A percentile compares a stretch with the other conserved stretches of the same genome.
Conservation (phyloP, 169 alveolate species). For the Plasmodium yoelii region DNA sequence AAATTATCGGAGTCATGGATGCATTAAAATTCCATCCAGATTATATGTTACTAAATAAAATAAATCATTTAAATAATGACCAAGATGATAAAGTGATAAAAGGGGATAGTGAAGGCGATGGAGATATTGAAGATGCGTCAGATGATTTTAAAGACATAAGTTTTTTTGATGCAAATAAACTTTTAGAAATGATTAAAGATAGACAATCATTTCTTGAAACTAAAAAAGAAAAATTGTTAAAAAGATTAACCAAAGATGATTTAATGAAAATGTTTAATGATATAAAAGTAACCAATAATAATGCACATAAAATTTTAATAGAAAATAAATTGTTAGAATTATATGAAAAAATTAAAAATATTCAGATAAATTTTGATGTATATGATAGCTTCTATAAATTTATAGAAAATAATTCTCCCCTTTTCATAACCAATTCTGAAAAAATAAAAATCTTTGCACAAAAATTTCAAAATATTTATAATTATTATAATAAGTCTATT, state of each 20-base stretch:
- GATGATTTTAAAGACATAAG: not conserved
- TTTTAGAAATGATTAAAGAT: constrained; percentile 69
- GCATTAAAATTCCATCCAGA: constrained; percentile 75
- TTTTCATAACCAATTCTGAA: constrained; percentile 58
- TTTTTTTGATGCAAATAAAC: constrained; percentile 47
- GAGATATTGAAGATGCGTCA: not conserved
- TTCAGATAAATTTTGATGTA: constrained; percentile 28
- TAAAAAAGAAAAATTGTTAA: constrained; percentile 39
- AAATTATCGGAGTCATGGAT: constrained; percentile 76
- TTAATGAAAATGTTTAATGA: constrained; percentile 47
- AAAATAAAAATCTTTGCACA: constrained; percentile 64
- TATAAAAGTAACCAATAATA: constrained; percentile 28
- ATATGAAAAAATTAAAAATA: constrained; percentile 57
- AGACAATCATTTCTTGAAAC: constrained; percentile 41
- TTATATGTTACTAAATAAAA: constrained; percentile 71
- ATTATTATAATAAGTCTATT: constrained; percentile 42
- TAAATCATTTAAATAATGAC: constrained; percentile 19
- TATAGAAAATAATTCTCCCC: constrained; percentile 44
- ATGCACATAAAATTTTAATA: constrained; percentile 6
- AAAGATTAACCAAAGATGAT: constrained; percentile 57
- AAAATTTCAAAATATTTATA: constrained; percentile 33
- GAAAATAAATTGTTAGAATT: constrained; percentile 43
- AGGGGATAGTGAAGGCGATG: not conserved
- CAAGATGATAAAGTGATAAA: not conserved
- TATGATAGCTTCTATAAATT: constrained; percentile 69